phyloP scores from a whole-genome alignment of 768 basidiomycete species.

The Hericium erinaceus region DNA sequence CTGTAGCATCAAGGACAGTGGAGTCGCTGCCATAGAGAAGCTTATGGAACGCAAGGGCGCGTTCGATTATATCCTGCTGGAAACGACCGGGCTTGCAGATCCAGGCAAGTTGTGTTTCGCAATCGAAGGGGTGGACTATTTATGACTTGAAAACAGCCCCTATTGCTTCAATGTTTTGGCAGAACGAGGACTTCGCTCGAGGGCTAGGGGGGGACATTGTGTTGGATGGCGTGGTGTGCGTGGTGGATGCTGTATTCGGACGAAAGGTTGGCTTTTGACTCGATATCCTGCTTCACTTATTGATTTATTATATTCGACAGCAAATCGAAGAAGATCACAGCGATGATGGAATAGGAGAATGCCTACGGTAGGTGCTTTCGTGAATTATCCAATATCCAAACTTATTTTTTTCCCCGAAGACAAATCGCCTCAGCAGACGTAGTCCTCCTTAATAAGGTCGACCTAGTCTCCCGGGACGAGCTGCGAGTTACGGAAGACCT shows the following conservation, averaged over 20 bases:
- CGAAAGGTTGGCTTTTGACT: conserved; percentile 28
- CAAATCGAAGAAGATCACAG: conserved; percentile 80
- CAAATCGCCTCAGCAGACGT: conserved; percentile 93
- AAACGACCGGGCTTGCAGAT: conserved; percentile 94
- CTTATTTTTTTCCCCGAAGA: conserved; percentile 30
- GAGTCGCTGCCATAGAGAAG: conserved; percentile 88
- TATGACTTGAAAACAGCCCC: conserved; percentile 40
- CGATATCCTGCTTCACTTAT: too few relatives aligned
- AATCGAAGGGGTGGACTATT: background rate
- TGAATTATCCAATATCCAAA: background rate
- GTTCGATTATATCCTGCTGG: conserved; percentile 92
- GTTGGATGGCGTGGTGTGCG: conserved; percentile 85
- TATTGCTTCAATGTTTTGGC: conserved; percentile 82
- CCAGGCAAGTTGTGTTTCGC: conserved; percentile 46
- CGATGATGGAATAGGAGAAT: conserved; percentile 63
- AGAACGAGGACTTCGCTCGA: conserved; percentile 69
- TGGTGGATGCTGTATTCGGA: conserved; percentile 86
- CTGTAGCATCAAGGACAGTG: conserved; percentile 93
- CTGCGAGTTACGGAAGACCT: conserved; percentile 43
- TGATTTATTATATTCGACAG: conserved; percentile 26
- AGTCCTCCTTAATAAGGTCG: conserved; percentile 85
- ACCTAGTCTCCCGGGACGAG: conserved; percentile 47
- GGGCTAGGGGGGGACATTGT: conserved; percentile 63
- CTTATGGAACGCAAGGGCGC: conserved; percentile 78
- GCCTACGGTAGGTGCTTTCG: conserved; percentile 49